Evolutionary conservation across 495 filamentous ascomycete species (phyloP), one percentile per base, ranked within the genome.

Genomic region (Jackrogersella minutella): DNA sequence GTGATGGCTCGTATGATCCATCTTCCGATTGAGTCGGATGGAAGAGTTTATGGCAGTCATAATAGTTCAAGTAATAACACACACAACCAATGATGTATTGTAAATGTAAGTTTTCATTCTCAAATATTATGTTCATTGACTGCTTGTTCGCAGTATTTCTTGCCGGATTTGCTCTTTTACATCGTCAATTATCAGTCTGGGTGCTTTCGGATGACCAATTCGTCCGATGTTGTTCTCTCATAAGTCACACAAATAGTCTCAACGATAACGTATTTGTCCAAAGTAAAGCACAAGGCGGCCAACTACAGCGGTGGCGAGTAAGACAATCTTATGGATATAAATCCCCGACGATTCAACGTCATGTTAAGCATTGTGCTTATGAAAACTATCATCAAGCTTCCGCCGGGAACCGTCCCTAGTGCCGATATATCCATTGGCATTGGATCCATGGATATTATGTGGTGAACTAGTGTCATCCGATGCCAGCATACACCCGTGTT

Each of bases 361-460:
- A 19, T 21, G 14, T 51, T 7, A 11, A 36, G 21, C 8, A 7
- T 49, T 31, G 13, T 31, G 39, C 11, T 21, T 19, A 41, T 8
- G 10, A 41, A 21, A 28, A 21, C 17, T 24, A 46, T 24, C 21
- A 31, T 6, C 16, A 17, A 6, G 21, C 13, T 33, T 34, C 31
- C 16, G 31, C 47, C 24, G 31, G 26, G 44, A n/a, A 21, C 13
- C 16, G 7, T 21, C 31, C 52, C 36, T 43, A 39, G 47, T 31
- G 16, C 36, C 43, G 24, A 51, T 55, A 26, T 28, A 22, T 51
- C 44, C 44, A 39, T 22, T 21, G 51, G 21, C 7, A 58, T 57
- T 41, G 52, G 19, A n/a, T n/a, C n/a, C n/a, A n/a, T n/a, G n/a
- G n/a, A n/a, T n/a, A n/a, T n/a, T 34, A 30, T 14, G 11, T 54